phyloP scores from a whole-genome alignment of 106 monocot species.

The Allium sativum region DNA sequence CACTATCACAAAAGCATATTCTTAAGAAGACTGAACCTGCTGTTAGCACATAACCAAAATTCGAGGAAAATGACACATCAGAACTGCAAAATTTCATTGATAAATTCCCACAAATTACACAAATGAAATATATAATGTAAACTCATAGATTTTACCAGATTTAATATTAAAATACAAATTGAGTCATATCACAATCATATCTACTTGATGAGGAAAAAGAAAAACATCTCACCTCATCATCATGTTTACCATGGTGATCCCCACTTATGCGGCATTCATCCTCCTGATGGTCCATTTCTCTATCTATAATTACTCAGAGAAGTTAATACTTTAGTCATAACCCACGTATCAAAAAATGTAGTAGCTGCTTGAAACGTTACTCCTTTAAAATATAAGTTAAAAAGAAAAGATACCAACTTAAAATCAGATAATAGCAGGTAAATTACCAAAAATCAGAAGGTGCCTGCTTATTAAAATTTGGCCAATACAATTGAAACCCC shows the following conservation, averaged over 20 bases:
- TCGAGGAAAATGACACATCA: neutral
- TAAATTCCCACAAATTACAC: neutral
- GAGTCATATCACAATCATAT: neutral
- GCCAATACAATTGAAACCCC: too few species aligned
- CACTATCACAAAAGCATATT: neutral
- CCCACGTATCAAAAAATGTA: too few species aligned
- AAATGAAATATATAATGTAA: neutral
- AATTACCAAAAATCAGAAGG: too few species aligned
- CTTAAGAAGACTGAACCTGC: too few species aligned
- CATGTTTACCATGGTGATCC: conserved; percentile 33
- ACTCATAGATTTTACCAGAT: neutral
- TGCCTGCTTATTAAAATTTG: too few species aligned
- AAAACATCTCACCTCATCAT: conserved; percentile 31
- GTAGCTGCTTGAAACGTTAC: too few species aligned
- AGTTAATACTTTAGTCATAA: too few species aligned
- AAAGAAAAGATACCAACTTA: too few species aligned
- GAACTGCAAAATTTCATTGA: neutral
- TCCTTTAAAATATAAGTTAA: too few species aligned
- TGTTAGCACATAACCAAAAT: neutral
- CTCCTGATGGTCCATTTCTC: conserved; percentile 31
- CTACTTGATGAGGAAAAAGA: neutral
- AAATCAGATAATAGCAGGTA: too few species aligned
- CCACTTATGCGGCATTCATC: conserved; percentile 29
- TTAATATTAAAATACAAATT: neutral
- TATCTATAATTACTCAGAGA: too few species aligned